Conservation (phyloP, 2,329 filamentous ascomycete genomes). For the Cladophialophora immunda region DNA sequence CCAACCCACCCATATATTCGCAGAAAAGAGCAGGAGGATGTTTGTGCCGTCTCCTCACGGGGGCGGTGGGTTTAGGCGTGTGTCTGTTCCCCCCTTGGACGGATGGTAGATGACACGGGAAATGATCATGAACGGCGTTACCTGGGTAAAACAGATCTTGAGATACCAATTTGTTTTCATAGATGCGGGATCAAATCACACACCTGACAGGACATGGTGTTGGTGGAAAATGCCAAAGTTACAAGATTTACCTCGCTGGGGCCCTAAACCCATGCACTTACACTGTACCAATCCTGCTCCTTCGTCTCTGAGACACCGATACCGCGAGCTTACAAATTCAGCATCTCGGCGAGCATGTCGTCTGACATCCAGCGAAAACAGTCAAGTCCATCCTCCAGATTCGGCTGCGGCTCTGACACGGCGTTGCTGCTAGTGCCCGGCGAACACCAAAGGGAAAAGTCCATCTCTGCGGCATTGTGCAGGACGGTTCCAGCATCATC, state of each 20-base stretch:
- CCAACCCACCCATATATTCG: background rate
- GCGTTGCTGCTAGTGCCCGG: background rate
- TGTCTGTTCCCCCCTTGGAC: background rate
- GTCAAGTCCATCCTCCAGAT: constrained; percentile 1
- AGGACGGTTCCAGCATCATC: no score
- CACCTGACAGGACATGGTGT: no score
- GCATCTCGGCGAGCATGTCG: constrained; percentile 20
- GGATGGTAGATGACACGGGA: background rate
- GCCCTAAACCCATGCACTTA: no score
- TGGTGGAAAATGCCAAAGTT: no score
- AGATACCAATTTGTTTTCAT: background rate
- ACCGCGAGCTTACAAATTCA: constrained; percentile 16
- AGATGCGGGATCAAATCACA: background rate
- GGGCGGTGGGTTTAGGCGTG: no score
- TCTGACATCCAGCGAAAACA: constrained; percentile 18
- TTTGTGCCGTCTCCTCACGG: no score
- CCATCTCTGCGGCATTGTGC: no score
- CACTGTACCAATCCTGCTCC: no score
- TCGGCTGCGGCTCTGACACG: background rate
- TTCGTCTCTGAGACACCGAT: no score
- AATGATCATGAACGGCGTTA: background rate
- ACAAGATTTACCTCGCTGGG: no score
- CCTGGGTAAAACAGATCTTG: background rate
- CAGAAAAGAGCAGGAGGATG: no score
- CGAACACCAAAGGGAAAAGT: no score